Percentiles rank a stretch among this genome's conserved stretches.
Evolutionary conservation across 306 rosid genomes (phyloP).

Genomic region (Acacia confusa): DNA sequence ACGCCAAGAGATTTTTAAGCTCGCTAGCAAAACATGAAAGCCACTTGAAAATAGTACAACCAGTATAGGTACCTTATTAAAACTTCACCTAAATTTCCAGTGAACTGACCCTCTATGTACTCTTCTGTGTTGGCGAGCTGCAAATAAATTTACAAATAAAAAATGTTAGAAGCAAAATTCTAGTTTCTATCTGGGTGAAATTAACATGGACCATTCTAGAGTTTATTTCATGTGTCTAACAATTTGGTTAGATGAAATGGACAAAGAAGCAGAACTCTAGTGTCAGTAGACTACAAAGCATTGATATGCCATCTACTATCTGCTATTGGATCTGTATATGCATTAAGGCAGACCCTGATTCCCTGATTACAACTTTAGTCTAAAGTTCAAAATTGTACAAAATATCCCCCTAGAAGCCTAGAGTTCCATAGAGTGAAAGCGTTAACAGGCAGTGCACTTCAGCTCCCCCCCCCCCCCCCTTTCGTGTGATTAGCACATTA

Average conservation of each 20-base stretch:
- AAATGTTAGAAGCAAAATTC: background rate
- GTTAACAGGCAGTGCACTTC: too few species aligned
- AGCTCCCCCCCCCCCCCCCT: accelerated
- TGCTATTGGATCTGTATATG: background rate
- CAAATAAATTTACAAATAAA: slow-evolving; percentile 9
- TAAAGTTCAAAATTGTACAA: too few species aligned
- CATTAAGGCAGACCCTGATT: background rate
- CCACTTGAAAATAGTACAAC: background rate
- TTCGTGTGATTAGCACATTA: too few species aligned
- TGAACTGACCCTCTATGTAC: slow-evolving; percentile 52
- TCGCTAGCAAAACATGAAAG: background rate
- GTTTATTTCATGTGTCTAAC: background rate
- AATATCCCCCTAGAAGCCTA: too few species aligned
- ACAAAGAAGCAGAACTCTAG: background rate
- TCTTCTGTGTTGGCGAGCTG: slow-evolving; percentile 60
- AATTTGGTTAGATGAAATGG: background rate
- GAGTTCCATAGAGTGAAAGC: too few species aligned
- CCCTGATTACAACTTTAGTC: too few species aligned
- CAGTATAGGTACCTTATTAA: slow-evolving; percentile 44
- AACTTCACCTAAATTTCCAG: slow-evolving; percentile 58
- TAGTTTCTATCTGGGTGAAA: background rate
- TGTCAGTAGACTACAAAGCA: background rate
- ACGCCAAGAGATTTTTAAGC: background rate
- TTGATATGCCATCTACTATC: background rate
- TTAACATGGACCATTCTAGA: background rate